Evolutionary conservation across 306 rosid species (phyloP), one percentile per base, ranked within the genome.

Genomic region (Cucurbita pepo): DNA sequence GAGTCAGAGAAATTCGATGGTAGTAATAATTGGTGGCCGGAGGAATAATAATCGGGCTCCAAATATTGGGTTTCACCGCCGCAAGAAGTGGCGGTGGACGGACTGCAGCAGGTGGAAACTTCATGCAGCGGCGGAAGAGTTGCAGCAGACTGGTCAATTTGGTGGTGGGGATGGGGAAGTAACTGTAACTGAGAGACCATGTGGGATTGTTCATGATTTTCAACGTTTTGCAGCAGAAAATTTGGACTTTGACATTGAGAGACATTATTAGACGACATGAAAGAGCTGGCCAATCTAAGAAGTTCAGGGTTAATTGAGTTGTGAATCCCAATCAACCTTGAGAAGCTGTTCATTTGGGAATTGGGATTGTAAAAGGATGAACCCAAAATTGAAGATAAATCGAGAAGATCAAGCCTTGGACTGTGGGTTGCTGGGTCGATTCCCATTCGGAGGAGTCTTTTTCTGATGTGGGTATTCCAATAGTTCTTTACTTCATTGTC

Each of bases 1-100:
- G 79, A 80, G 61, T 81, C 72, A 16, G 57, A 63, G 71, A 89
- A 73, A 54, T 70, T 78, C 14, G 86, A 66, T 15, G 83, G 65
- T 25, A 38, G 7, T 34, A 63, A 63, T 38, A 16, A 30, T 11
- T 86, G 76, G 14, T 22, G 80, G 73, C 15, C 14, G 52, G 44
- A 81, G 71, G 18, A 59, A 34, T 34, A 59, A 12, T 57, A 25
- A 25, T 76, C 79, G 25, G 85, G 57, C 8, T 78, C 80, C 69
- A 48, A 47, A 4, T 77, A 56, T 43, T 77, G 80, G 45, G 75
- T n/a, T 62, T 84, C 73, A 13, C 73, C 85, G 59, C 66, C 77
- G 85, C 61, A 75, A 75, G 80, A 51, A 36, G 45, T 54, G 59
- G 77, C 13, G 41, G 47, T 79, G 36, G 67, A 25, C 14, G 76